Base-by-base conservation (phyloP, 768 basidiomycete species). In the Boletus reticuloceps region DNA sequence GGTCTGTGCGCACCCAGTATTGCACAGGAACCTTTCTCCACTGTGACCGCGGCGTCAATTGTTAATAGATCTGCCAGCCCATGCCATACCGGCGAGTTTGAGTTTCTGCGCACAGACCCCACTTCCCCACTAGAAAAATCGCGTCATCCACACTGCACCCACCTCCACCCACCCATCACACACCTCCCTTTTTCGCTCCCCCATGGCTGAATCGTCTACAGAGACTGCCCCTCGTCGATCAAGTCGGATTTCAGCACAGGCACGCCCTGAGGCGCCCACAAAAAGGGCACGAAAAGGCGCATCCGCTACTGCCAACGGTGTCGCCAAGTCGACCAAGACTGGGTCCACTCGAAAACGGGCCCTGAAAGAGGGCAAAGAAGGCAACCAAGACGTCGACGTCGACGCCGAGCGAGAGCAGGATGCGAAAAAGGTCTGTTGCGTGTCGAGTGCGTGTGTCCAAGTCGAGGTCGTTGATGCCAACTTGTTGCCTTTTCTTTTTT, bases 161-260 rank as follows among this genome's bases (percentile, higher is more conserved):
- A 14, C 25, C 27, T 41, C 22, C n/a, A 45, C 22, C 8, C 40
- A 46, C n/a, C 58, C 48, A 38, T n/a, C 43, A 39, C 38, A 19
- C 38, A 40, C 38, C 27, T 41, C 20, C 5, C n/a, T 29, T 17
- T 6, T 40, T 12, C 16, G 13, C 39, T 34, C 29, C 1, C 11
- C 25, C 34, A 66, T 67, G 65, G 47, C 54, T 32, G 62, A 59
- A 41, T 3, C 16, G 7, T 37, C 36, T 1, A 16, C 25, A 6
- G 64, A 65, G 4, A n/a, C 19, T 16, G 74, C 79, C 32, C 78
- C 80, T 10, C 75, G 84, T 56, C 76, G 85, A 53, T 88, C 85
- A 5, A 75, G 77, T 16, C 72, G 85, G 49, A 78, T 86, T 53
- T 80, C 82, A 5, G 68, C 79, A 7, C 77, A 79, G 55, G 77